Evolutionary conservation across 129 eudicot species (phyloP), one percentile per base, ranked within the genome.

Genomic region (Erigeron canadensis): DNA sequence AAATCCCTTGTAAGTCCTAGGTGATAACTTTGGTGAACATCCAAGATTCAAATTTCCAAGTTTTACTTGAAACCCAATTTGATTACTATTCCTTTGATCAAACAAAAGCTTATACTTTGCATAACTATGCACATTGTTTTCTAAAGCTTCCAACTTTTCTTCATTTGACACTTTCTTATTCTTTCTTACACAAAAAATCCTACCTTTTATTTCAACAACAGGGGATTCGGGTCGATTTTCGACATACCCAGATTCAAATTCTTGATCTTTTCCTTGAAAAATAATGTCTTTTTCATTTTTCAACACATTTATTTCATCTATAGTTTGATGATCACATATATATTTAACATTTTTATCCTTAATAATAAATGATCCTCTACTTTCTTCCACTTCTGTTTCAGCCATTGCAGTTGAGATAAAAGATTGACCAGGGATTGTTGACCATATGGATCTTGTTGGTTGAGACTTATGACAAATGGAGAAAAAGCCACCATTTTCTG

Each of bases 361-460:
- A 42, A 95, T 69, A 45, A 87, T 80, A 71, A 95, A 95, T 51
- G 99, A 95, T 83, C 99, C 99, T 47, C 99, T 88, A 85, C 99
- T 95, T 77, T 95, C 99, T 78, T 86, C 87, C 50, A 95, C 85
- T 81, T 90, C 95, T 66, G 99, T 90, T 78, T 90, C 96, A 56
- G 86, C 97, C 80, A 78, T 77, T 46, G 94, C 99, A 23, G 97
- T 87, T 47, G 96, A 90, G 19, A 95, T 83, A 77, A 95, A 95
- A 47, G 99, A 80, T 81, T 87, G 87, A 10, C 97, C 99, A 51
- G 91, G 94, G 61, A 84, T 73, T 54, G 97, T 87, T 5, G 94
- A 79, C 99, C 99, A 95, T 63, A 95, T 80, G 77, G 93, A 74
- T 70, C 88, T 83, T 64, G 77, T 71, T 6, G 91, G 96, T 18